Base-by-base conservation (phyloP, 2,329 filamentous ascomycete species). In the Aspergillus sp. region DNA sequence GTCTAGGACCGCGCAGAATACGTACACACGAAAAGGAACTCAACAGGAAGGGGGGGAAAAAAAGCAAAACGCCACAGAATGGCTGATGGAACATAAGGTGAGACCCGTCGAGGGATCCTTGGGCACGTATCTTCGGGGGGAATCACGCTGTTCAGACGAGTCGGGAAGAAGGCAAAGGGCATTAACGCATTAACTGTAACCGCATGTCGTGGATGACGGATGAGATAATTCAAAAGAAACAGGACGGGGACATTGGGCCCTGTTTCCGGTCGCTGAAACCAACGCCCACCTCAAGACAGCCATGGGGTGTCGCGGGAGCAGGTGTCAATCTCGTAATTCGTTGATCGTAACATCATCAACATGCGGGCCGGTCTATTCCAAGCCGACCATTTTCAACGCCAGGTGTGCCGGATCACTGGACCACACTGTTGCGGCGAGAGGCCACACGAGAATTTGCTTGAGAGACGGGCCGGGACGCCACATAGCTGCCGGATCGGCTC, bases 401-500 rank as follows among this genome's bases (percentile, higher is more conserved):
- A 8, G 14, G 13, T 38, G 35, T 38, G 14, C 13, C 14, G 3
- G 4, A 32, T 17, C 33, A 49, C 20, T 47, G 51, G 10, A 53
- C 48, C 14, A 57, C n/a, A 38, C 59, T 60, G 57, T 69, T 70
- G 45, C 65, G 60, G 45, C 65, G 66, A 3, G 67, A 69, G 33
- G 65, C 62, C 33, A 51, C 64, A 1, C 67, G 65, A 7, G 67
- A 70, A 45, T 62, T 63, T n/a, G 52, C 61, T 11, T 60, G 60
- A 1, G 67, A 69, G 24, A 65, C 64, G 14, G 56, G 65, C 20
- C 65, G 67, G 4, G 69, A 72, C 43, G 61, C 65, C 42, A 61
- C 58, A n/a, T 63, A 64, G 22, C 69, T 71, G 17, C 63, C 65
- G 17, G 63, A 62, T 19, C 70, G 69, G 52, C 70, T 73, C 46